Evolutionary conservation across 179 eudicot genomes (phyloP), one percentile per base, ranked within the genome.

Genomic region (Silene coronaria): DNA sequence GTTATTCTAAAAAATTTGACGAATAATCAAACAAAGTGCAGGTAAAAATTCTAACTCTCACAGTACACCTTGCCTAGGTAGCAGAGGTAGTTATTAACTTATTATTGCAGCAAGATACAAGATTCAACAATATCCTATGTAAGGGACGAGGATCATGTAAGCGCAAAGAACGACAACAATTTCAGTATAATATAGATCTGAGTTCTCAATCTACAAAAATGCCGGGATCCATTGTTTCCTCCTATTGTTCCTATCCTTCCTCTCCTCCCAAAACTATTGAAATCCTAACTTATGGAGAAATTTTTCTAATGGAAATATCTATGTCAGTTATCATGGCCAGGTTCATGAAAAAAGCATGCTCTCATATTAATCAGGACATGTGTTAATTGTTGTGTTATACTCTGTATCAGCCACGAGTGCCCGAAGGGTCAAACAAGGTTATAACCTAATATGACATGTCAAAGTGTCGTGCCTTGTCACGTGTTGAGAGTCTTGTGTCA

Each of bases 1-100:
- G 71, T 36, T 36, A 68, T 68, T 19, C 57, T 68, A 51, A 76
- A 45, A 74, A 38, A 4, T 75, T 27, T 75, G 48, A 69, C 64
- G 27, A 36, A 57, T 13, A 46, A 46, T 27, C 66, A 36, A 38
- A 26, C 59, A 75, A 63, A 6, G 28, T 24, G 72, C 19, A 6
- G 4, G 42, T 11, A 17, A 51, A 17, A 23, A 55, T 24, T 45
- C 26, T 24, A 58, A 45, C 27, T 57, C 70, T 60, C 42, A 42
- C 7, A 8, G 58, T 34, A 51, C 24, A 59, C 26, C 22, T 32
- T 73, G n/a, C 10, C 61, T 10, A 45, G 62, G 46, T 70, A 38
- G 28, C 13, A 24, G 28, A 69, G 71, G 27, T 34, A n/a, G 19
- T 8, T n/a, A 34, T 13, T 9, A 38, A n/a, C 8, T 8, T n/a